phyloP scores from a whole-genome alignment of 1,284 basidiomycete species.

The Calocybe gambosa region DNA sequence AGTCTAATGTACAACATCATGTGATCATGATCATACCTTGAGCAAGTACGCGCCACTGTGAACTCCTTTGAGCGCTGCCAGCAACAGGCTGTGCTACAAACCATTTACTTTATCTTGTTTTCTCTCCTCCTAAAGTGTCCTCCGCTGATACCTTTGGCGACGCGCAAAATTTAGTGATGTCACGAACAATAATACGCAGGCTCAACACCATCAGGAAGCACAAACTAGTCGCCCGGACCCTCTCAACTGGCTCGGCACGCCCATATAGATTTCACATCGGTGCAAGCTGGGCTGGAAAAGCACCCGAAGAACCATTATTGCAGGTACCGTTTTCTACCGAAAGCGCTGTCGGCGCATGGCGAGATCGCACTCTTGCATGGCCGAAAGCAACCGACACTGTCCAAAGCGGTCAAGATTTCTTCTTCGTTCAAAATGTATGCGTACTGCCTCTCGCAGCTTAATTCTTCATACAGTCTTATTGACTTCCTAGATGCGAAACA shows the following conservation, averaged over 20 bases:
- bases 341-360: conserved; percentile 67
- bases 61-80: not conserved
- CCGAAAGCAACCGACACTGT: conserved; percentile 37
- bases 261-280: conserved; percentile 70
- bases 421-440: conserved; percentile 68
- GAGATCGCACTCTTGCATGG: conserved; percentile 52
- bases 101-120: not conserved
- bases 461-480: not conserved
- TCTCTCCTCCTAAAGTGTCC: not conserved
- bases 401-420: conserved; percentile 74
- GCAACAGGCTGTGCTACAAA: not conserved
- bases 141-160: not conserved
- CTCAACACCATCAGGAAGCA: conserved; percentile 3
- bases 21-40: conserved; percentile 12
- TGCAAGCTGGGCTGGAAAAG: conserved; percentile 76
- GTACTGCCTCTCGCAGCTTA: not conserved
- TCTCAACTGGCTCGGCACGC: conserved; percentile 24
- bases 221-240: conserved; percentile 7
- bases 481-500: conserved; percentile 56
- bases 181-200: conserved; percentile 9
- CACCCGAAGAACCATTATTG: conserved; percentile 30
- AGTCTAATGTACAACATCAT: conserved; percentile 4
- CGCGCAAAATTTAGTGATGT: not conserved
- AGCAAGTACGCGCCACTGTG: not conserved
- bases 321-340: conserved; percentile 56